These are phyloP conservation scores for Moesziomyces sp. DNA, from an alignment of 1,284 basidiomycete species.

Conservation along the genomic window DNA sequence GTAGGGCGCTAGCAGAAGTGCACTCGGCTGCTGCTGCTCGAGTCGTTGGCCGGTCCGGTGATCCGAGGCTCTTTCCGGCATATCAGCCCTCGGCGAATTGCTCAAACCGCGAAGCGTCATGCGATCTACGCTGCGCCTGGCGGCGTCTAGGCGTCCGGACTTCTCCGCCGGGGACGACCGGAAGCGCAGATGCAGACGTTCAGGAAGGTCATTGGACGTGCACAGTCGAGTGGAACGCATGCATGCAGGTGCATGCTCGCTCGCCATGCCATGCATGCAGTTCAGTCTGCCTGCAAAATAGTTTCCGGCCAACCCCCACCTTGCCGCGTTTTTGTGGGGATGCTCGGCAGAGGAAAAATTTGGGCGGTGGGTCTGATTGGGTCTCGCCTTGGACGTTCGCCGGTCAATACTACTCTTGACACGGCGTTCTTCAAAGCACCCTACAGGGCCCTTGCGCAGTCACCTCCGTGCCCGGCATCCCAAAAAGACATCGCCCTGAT, in stretches of 20 bases:
- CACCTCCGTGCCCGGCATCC: background rate
- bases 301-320: background rate
- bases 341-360: background rate
- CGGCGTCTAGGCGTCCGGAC: constrained; percentile 6
- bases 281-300: background rate
- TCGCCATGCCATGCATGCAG: background rate
- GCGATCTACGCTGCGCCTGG: background rate
- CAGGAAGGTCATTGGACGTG: constrained; percentile 14
- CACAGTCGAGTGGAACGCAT: background rate
- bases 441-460: background rate
- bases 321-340: background rate
- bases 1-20: background rate
- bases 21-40: background rate
- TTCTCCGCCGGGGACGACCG: constrained; percentile 20
- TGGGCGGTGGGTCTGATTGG: background rate
- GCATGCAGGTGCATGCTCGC: background rate
- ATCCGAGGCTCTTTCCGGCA: background rate
- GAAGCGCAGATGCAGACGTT: constrained; percentile 7
- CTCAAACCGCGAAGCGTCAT: background rate
- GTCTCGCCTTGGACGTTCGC: background rate
- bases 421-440: no score
- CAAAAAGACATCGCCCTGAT: no score
- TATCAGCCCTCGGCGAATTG: constrained; percentile 6
- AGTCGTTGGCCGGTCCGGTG: constrained; percentile 15
- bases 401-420: background rate